These are phyloP conservation scores for Crithidia acanthocephali DNA, from an alignment of 208 protist genomes.

Conservation along the genomic window DNA sequence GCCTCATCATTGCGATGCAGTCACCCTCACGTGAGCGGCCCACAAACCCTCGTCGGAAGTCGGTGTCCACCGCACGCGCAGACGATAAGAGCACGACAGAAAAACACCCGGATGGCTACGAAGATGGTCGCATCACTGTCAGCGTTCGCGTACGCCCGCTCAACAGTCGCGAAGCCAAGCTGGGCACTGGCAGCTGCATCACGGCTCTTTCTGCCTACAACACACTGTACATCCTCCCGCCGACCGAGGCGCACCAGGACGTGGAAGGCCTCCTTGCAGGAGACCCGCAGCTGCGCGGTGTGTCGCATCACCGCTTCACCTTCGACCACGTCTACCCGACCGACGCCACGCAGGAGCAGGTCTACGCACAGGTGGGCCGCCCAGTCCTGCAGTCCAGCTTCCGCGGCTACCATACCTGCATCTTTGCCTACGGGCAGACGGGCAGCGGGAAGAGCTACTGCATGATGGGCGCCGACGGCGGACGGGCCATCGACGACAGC, in stretches of 20 bases:
- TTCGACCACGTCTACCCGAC: conserved; percentile 79
- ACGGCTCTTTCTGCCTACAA: conserved; percentile 46
- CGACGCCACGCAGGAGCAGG: conserved; percentile 60
- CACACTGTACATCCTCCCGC: conserved; percentile 49
- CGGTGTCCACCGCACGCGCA: background rate
- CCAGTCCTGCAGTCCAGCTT: conserved; percentile 89
- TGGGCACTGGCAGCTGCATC: conserved; percentile 34
- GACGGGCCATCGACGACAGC: conserved; percentile 45
- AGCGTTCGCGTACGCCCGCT: conserved; percentile 78
- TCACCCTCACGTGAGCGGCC: background rate
- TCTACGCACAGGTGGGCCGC: conserved; percentile 90
- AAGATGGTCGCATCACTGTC: conserved; percentile 78
- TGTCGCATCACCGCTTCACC: conserved; percentile 56
- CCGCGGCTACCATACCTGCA: conserved; percentile 87
- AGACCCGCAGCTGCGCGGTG: conserved; percentile 17
- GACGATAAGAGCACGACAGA: background rate
- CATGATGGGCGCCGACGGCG: conserved; percentile 88
- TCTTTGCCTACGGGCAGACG: conserved; percentile 95
- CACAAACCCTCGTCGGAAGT: background rate
- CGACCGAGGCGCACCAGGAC: conserved; percentile 10
- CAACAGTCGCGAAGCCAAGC: conserved; percentile 52
- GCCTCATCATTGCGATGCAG: too few relatives aligned
- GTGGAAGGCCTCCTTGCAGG: conserved; percentile 11
- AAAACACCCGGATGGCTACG: conserved; percentile 28
- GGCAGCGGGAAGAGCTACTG: conserved; percentile 90